Evolutionary conservation across 2,329 filamentous ascomycete species (phyloP).

Genomic region (Didymellaceae sp.): DNA sequence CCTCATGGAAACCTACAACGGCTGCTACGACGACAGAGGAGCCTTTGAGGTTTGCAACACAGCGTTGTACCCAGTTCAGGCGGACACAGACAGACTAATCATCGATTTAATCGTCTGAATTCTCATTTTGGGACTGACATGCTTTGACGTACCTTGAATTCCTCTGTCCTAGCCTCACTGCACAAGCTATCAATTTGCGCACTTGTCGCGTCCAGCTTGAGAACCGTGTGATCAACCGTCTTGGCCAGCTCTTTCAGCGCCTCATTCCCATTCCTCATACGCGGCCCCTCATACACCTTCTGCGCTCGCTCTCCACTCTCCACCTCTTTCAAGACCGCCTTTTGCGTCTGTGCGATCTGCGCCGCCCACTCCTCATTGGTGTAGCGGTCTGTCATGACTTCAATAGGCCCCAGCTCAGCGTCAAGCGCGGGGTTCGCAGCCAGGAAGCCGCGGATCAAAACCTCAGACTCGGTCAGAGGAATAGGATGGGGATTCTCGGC

Average conservation of each 20-base stretch:
- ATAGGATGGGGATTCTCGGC: slow-evolving; percentile 30
- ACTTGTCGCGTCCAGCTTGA: slow-evolving; percentile 57
- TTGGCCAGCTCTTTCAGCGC: slow-evolving; percentile 41
- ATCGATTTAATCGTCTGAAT: slow-evolving; percentile 31
- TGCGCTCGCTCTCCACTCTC: slow-evolving; percentile 35
- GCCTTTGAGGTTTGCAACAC: slow-evolving; percentile 56
- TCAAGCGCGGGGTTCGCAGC: slow-evolving; percentile 41
- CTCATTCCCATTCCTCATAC: slow-evolving; percentile 34
- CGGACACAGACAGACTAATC: slow-evolving; percentile 64
- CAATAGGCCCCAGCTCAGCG: slow-evolving; percentile 34
- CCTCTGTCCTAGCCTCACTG: slow-evolving; percentile 58
- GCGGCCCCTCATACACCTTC: slow-evolving; percentile 38
- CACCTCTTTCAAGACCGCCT: slow-evolving; percentile 36
- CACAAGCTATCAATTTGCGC: slow-evolving; percentile 62
- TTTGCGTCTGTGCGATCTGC: slow-evolving; percentile 49
- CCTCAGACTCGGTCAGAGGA: slow-evolving; percentile 43
- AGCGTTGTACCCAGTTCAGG: slow-evolving; percentile 58
- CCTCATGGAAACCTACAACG: slow-evolving; percentile 67
- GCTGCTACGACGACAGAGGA: slow-evolving; percentile 60
- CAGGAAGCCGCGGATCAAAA: slow-evolving; percentile 43
- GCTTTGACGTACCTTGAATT: slow-evolving; percentile 52
- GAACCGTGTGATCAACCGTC: slow-evolving; percentile 58
- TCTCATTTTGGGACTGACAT: not conserved
- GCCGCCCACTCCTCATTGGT: slow-evolving; percentile 55
- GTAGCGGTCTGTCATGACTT: slow-evolving; percentile 51